phyloP scores from a whole-genome alignment of 2,329 filamentous ascomycete species.

The Exophiala bonariae region DNA sequence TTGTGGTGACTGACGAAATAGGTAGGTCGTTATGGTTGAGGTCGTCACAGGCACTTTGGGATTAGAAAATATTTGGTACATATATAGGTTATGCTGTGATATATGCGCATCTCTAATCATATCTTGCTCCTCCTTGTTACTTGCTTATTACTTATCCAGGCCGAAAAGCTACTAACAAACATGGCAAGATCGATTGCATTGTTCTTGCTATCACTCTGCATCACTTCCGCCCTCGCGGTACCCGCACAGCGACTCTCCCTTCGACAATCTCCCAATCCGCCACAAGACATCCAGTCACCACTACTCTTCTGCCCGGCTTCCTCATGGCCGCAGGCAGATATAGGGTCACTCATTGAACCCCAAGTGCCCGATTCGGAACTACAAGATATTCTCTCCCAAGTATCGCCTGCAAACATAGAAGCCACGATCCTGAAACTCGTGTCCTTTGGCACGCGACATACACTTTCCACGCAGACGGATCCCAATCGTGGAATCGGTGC shows the following conservation, averaged over 20 bases:
- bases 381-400: slow-evolving; percentile 38
- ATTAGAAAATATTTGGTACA: too few species aligned
- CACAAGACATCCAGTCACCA: not conserved
- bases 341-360: slow-evolving; percentile 39
- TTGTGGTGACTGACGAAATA: too few species aligned
- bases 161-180: too few species aligned
- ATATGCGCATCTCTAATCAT: too few species aligned
- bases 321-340: slow-evolving; percentile 42
- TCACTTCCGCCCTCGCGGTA: not conserved
- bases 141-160: too few species aligned
- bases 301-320: slow-evolving; percentile 23
- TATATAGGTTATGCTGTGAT: too few species aligned
- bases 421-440: slow-evolving; percentile 55
- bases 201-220: not conserved
- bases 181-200: too few species aligned
- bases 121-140: too few species aligned
- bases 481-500: slow-evolving; percentile 54
- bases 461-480: slow-evolving; percentile 52
- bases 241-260: not conserved
- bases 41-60: too few species aligned
- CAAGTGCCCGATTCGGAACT: slow-evolving; percentile 44
- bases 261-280: not conserved
- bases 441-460: slow-evolving; percentile 59
- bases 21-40: too few species aligned
- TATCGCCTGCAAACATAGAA: slow-evolving; percentile 48